Evolutionary conservation across 2,329 filamentous ascomycete species (phyloP), one percentile per base, ranked within the genome.

Genomic region (Microsporum canis): DNA sequence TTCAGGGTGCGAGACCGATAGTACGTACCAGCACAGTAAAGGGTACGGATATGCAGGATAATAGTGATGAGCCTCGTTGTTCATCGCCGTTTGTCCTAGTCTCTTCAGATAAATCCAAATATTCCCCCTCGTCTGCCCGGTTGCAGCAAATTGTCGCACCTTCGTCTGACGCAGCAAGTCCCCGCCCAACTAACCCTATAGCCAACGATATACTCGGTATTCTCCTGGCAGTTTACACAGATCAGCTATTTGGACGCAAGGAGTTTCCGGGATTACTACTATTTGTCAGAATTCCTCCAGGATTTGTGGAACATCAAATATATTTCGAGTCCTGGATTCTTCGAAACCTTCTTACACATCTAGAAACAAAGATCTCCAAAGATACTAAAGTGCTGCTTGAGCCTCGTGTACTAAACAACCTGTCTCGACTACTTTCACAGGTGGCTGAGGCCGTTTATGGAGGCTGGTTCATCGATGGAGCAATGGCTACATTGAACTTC

Each of bases 241-340:
- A 96, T 68, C 90, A 97, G 67, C 77, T 97, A 0, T 83, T 96
- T 47, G 82, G 82, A 34, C 85, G 90, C 31, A 96, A 96, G 71
- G 94, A 99, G 59, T 99, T 97, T 69, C 80, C 87, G 2, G 92
- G 94, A 0, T 88, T 99, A 59, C 86, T 87, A 0, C 76, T 99
- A 7, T 95, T 89, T 69, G 78, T 89, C 59, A 96, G 94, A 71
- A 88, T 92, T 0, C 94, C 95, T 1, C 90, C 94, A 0, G 91
- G 92, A 0, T 96, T 95, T 68, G 84, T 92, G 66, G 94, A 97
- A 70, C 91, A 97, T 67, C 91, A 96, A 68, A 90, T 91, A 0
- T 95, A 91, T 71, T 96, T 99, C 66, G 90, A 95, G 70, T 95
- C 94, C 0, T 96, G 91, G 70, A 78, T 97, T 2, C 77, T 97